Evolutionary conservation across 2,329 filamentous ascomycete genomes (phyloP), one percentile per base, ranked within the genome.

Genomic region (Emericellopsis cladophorae): DNA sequence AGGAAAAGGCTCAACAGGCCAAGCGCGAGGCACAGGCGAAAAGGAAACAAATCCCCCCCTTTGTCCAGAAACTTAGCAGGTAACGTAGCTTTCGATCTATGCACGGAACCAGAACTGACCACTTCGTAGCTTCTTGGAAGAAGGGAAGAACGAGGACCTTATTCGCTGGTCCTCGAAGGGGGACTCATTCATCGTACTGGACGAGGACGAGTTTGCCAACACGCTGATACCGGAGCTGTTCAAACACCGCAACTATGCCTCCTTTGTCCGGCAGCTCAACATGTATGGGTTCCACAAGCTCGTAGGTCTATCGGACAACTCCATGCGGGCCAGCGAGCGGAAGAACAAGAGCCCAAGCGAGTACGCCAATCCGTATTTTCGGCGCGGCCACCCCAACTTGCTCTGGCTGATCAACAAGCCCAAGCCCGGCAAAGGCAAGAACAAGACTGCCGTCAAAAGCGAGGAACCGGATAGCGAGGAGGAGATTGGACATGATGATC

Each of bases 271-370:
- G 31, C 89, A 95, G 58, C 72, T 95, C 47, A 95, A 95, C 62
- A 95, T 95, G 70, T 95, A 95, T 59, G 89, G 94, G 46, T 98
- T 98, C 54, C 92, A 98, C 70, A 98, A 98, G 68, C 82, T 85
- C 34, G 85, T 92, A 4, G 85, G 85, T 4, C 72, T 98, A 15
- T 95, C 89, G 4, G 92, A 98, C 61, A 95, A 95, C 56, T 95
- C 89, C 0, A 93, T 98, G 84, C 84, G 92, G 49, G 89, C 93
- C 6, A 95, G 89, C 56, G 92, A 96, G 64, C 81, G 89, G 46
- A 95, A 95, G 59, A 90, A 90, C 57, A 98, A 98, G 66, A 95
- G 88, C 44, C 92, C 92, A 0, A 96, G 89, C 71, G 92, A 96
- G 68, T 98, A 98, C 59, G 89, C 85, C 50, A 95, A 98, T 58